Conservation (phyloP, 2,329 filamentous ascomycete genomes). For the Epichloe aotearoae region DNA sequence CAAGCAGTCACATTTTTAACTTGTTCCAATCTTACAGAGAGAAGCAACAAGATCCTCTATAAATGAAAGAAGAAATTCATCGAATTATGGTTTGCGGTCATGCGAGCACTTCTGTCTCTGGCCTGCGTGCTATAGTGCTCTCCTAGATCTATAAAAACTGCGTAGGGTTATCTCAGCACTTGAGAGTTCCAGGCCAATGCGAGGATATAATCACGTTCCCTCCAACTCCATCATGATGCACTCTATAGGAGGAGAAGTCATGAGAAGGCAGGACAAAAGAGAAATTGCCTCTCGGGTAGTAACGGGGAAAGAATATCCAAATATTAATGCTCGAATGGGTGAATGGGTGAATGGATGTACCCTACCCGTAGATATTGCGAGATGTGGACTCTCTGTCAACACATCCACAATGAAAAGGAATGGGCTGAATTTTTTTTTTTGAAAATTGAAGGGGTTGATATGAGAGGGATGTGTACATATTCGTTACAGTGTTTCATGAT, state of each 20-base stretch:
- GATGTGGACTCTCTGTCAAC: background rate
- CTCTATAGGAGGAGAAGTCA: background rate
- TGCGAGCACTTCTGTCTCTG: background rate
- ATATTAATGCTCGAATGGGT: background rate
- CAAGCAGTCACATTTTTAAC: background rate
- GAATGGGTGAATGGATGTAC: background rate
- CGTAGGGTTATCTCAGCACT: slow-evolving; percentile 1
- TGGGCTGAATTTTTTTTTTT: too few species aligned
- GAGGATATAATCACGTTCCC: background rate
- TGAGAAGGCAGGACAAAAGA: background rate
- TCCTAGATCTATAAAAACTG: background rate
- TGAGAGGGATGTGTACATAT: background rate
- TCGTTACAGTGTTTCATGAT: background rate
- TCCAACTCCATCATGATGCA: background rate
- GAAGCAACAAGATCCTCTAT: background rate
- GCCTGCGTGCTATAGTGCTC: background rate
- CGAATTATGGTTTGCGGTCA: background rate
- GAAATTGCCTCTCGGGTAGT: too few species aligned
- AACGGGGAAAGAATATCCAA: background rate
- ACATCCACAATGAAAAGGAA: background rate
- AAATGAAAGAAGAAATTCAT: background rate
- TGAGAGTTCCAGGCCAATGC: background rate
- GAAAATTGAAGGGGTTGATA: background rate
- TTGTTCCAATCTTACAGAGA: background rate
- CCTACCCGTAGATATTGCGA: background rate